Conservation (phyloP, 2,329 filamentous ascomycete genomes). For the Aspergillus fijiensis region DNA sequence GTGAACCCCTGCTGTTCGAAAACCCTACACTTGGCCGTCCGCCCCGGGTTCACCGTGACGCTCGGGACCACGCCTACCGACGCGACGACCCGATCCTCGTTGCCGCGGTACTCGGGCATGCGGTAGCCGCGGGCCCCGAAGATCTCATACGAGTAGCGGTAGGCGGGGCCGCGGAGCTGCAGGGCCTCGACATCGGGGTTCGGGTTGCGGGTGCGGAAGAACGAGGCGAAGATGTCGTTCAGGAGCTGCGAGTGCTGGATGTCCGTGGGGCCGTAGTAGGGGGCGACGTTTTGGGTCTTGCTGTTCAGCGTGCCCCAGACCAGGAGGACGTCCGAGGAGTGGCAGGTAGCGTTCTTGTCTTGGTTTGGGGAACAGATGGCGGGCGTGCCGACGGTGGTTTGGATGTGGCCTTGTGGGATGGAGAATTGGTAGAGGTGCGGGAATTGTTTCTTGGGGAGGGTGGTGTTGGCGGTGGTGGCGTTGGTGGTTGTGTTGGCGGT, state of each 20-base stretch:
- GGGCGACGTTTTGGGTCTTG: slow-evolving; percentile 24
- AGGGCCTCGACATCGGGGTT: slow-evolving; percentile 24
- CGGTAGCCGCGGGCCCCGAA: slow-evolving; percentile 15
- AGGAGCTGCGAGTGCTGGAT: slow-evolving; percentile 25
- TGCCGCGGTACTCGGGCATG: slow-evolving; percentile 14
- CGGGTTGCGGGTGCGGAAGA: slow-evolving; percentile 22
- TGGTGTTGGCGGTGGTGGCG: neutral
- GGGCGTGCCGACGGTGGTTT: slow-evolving; percentile 16
- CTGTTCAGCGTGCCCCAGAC: slow-evolving; percentile 29
- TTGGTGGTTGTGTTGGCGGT: neutral
- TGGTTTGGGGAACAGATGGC: slow-evolving; percentile 26
- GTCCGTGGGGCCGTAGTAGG: slow-evolving; percentile 23
- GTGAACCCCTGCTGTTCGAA: slow-evolving; percentile 28
- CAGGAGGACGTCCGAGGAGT: slow-evolving; percentile 27
- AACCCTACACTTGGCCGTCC: slow-evolving; percentile 20
- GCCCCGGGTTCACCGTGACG: slow-evolving; percentile 12
- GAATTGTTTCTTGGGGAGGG: slow-evolving; percentile 8
- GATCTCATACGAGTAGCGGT: slow-evolving; percentile 17
- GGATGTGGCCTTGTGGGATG: slow-evolving; percentile 25
- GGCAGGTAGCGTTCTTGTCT: slow-evolving; percentile 29
- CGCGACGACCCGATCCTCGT: slow-evolving; percentile 12
- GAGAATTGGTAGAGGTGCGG: slow-evolving; percentile 23
- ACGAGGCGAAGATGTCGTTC: slow-evolving; percentile 26
- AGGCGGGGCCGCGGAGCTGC: slow-evolving; percentile 21
- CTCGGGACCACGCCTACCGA: slow-evolving; percentile 19